phyloP scores from a whole-genome alignment of 1,284 basidiomycete genomes.

The Neonothopanus nambi region DNA sequence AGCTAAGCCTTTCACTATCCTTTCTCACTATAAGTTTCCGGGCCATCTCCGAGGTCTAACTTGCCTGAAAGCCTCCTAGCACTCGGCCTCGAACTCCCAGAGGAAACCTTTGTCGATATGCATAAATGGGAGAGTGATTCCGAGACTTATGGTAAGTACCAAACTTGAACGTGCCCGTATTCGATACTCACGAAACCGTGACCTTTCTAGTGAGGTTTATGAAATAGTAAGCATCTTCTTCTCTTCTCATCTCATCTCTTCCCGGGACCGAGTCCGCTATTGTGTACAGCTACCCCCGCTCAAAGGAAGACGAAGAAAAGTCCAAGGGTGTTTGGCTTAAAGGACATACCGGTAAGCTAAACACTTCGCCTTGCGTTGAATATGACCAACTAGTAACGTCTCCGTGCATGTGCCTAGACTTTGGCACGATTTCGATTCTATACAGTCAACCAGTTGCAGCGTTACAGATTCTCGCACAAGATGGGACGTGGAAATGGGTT shows the following conservation, averaged over 20 bases:
- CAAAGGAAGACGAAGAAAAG: conserved; percentile 46
- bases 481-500: conserved; percentile 16
- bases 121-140: conserved; percentile 48
- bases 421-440: conserved; percentile 55
- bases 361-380: too few species aligned
- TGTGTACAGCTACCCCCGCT: conserved; percentile 36
- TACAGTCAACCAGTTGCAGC: conserved; percentile 24
- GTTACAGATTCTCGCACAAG: conserved; percentile 12
- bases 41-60: conserved; percentile 28
- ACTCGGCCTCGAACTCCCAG: conserved; percentile 58
- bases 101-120: conserved; percentile 52
- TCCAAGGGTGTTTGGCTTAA: conserved; percentile 49
- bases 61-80: conserved; percentile 52
- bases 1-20: too few species aligned
- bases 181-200: neutral
- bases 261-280: neutral
- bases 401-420: conserved; percentile 37
- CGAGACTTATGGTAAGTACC: conserved; percentile 45
- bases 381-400: neutral
- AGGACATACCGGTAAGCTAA: conserved; percentile 36
- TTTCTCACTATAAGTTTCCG: neutral
- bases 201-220: conserved; percentile 47
- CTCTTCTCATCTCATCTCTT: neutral
- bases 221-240: conserved; percentile 46
- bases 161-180: too few species aligned